These are phyloP conservation scores for Pochonia chlamydosporia DNA, from an alignment of 2,329 filamentous ascomycete species.

Conservation along the genomic window DNA sequence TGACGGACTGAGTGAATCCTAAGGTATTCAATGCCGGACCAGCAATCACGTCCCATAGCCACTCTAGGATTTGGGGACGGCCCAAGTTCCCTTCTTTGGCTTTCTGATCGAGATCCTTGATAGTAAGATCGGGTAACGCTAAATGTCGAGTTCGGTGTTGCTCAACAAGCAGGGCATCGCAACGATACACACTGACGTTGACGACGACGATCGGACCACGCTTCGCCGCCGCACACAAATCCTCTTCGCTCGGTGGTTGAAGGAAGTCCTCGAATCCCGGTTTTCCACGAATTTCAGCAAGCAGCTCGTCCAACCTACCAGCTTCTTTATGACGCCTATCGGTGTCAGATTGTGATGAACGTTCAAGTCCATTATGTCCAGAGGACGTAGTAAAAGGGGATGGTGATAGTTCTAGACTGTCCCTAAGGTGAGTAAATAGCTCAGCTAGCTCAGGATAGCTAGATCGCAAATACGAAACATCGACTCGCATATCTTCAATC, in stretches of 20 bases:
- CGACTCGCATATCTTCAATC: slow-evolving; percentile 15
- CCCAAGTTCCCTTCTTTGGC: not conserved
- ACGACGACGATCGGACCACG: slow-evolving; percentile 23
- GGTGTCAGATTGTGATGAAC: not conserved
- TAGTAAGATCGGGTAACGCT: slow-evolving; percentile 12
- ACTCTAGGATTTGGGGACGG: slow-evolving; percentile 14
- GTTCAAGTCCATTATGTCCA: not conserved
- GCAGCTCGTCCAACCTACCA: not conserved
- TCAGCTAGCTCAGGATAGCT: not conserved
- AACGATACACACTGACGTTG: slow-evolving; percentile 21
- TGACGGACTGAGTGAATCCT: slow-evolving; percentile 13
- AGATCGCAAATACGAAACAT: slow-evolving; percentile 3
- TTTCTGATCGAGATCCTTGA: not conserved
- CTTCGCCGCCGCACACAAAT: slow-evolving; percentile 16
- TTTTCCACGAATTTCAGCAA: not conserved
- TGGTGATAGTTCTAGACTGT: not conserved
- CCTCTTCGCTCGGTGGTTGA: slow-evolving; percentile 8
- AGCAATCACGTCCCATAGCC: slow-evolving; percentile 24
- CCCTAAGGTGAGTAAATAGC: slow-evolving; percentile 12
- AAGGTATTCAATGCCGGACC: slow-evolving; percentile 21
- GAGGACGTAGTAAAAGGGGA: too few species aligned
- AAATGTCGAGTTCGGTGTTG: slow-evolving; percentile 11
- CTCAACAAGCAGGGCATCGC: slow-evolving; percentile 25
- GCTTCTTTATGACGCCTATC: not conserved
- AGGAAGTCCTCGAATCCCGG: slow-evolving; percentile 21